Evolutionary conservation across 2,329 filamentous ascomycete species (phyloP).

Genomic region (Sclerotinia sclerotiorum): DNA sequence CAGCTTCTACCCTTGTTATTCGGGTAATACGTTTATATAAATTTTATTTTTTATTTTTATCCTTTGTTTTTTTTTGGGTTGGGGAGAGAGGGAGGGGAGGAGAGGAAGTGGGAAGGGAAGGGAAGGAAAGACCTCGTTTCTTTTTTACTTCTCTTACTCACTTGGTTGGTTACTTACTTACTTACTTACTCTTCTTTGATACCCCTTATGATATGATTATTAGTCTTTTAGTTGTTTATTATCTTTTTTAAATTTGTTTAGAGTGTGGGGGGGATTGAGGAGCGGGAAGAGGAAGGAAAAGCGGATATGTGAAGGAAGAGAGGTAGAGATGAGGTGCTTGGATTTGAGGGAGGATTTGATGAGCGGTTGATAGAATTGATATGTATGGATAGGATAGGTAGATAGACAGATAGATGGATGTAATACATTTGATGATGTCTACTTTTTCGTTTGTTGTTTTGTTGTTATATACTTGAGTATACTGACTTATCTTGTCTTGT

Average conservation of each 20-base stretch:
- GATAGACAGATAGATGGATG: not conserved
- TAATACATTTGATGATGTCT: no score
- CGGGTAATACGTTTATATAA: slow-evolving; percentile 2
- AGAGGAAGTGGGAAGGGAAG: not conserved
- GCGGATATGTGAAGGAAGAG: no score
- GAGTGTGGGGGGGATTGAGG: no score
- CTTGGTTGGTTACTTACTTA: not conserved
- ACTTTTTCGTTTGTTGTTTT: no score
- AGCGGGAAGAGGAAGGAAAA: no score
- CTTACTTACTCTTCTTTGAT: slow-evolving; percentile 12
- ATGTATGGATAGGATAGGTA: not conserved
- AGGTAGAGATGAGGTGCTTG: no score
- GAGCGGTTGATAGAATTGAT: no score
- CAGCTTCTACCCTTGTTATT: not conserved
- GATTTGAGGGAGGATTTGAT: no score
- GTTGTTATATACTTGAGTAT: no score
- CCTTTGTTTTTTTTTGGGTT: not conserved
- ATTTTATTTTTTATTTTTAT: slow-evolving; percentile 9
- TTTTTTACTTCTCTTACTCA: not conserved
- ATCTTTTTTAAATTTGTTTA: not conserved
- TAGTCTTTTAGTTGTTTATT: not conserved
- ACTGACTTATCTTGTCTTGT: no score
- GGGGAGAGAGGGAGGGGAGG: no score
- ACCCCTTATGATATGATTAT: not conserved
- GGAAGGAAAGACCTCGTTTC: not conserved